phyloP scores from a whole-genome alignment of 2,329 filamentous ascomycete genomes.

The Exserohilum rostratum region DNA sequence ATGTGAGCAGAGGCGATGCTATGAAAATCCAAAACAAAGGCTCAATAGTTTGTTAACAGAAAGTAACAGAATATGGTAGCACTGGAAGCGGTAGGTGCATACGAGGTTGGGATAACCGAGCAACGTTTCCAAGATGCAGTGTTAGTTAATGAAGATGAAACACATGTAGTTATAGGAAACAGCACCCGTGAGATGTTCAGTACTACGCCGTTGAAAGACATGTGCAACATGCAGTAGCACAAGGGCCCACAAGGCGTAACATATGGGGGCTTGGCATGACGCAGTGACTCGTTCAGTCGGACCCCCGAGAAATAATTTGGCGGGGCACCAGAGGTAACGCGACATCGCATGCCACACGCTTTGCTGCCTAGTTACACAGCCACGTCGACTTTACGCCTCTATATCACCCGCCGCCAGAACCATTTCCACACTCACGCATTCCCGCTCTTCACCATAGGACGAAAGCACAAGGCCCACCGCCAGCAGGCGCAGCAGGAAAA shows the following conservation, averaged over 20 bases:
- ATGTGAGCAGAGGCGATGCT: too few relatives aligned
- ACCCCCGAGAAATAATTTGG: constrained; percentile 13
- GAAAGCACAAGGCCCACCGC: constrained; percentile 55
- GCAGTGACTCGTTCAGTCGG: constrained; percentile 10
- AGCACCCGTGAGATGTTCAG: neutral
- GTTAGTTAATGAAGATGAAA: too few relatives aligned
- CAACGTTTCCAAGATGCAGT: too few relatives aligned
- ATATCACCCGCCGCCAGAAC: neutral
- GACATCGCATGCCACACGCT: constrained; percentile 1
- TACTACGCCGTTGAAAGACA: too few relatives aligned
- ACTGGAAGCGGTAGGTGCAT: too few relatives aligned
- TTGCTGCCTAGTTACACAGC: constrained; percentile 1
- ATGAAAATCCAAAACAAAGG: too few relatives aligned
- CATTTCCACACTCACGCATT: neutral
- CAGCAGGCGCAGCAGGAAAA: constrained; percentile 43
- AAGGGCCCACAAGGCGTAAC: too few relatives aligned
- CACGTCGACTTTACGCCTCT: constrained; percentile 1
- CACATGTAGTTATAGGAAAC: neutral
- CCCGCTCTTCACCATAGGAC: constrained; percentile 54
- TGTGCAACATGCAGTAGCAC: too few relatives aligned
- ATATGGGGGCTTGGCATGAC: constrained; percentile 9
- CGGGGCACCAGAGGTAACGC: constrained; percentile 2
- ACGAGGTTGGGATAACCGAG: too few relatives aligned
- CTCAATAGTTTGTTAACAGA: too few relatives aligned
- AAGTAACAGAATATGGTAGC: too few relatives aligned